Evolutionary conservation across 108 stramenopile species (phyloP), one percentile per base, ranked within the genome.

Genomic region (Nannochloropsis oceanica): DNA sequence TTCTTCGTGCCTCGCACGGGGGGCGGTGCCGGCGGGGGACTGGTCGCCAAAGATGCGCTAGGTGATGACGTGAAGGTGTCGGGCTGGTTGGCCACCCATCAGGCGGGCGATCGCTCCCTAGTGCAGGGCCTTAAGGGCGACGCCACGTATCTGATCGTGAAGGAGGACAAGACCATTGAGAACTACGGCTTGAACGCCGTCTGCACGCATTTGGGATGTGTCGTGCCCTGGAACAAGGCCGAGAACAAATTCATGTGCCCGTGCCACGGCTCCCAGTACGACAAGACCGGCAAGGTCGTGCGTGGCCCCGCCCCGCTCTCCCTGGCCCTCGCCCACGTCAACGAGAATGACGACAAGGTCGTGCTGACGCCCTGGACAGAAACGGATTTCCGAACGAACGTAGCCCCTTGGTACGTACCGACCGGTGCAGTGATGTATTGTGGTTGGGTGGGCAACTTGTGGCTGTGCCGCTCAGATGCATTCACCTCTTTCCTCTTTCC

Each of bases 221-320:
- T 98, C 81, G 97, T 98, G 79, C 97, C 97, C 81, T 98, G 97
- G 97, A 96, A 95, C 89, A 94, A 94, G 80, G 94, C 95, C 84
- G 93, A 93, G 90, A 96, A 96, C 95, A 97, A 98, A 93, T 98
- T 96, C 93, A 95, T 96, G 93, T 98, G 97, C 96, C 97, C 97
- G 82, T 98, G 97, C 93, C 97, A 98, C 92, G 97, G 96, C 91
- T 98, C 97, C 81, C 94, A 98, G 91, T 98, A 98, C 92, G 94
- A 95, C 86, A 92, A 92, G 26, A 93, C 92, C 84, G 97, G 97
- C 80, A 92, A 93, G 88, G 97, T 98, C 83, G 94, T 98, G 82
- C 95, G 97, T 90, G 97, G 97, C 89, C 97, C 97, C 46, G 97
- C 97, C 80, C 95, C 96, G 80, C 95, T 98, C 79, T 96, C 96